phyloP scores from a whole-genome alignment of 371 early-diverging fungal genomes.

The Zychaea mexicana region DNA sequence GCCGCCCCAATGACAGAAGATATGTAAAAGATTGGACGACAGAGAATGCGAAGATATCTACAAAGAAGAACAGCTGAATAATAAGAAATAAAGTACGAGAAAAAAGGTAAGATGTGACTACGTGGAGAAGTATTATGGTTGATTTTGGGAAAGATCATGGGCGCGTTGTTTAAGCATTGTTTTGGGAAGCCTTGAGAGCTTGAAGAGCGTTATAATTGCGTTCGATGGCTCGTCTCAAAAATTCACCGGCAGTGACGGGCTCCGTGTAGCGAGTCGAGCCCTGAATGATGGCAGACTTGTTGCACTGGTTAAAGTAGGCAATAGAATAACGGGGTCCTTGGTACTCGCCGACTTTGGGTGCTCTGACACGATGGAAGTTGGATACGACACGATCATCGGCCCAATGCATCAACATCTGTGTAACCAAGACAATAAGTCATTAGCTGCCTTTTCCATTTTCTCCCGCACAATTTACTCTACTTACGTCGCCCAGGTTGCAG shows the following conservation, averaged over 20 bases:
- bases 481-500: slow-evolving; percentile 33
- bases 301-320: slow-evolving; percentile 39
- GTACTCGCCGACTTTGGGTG: slow-evolving; percentile 33
- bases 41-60: slow-evolving; percentile 11
- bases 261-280: slow-evolving; percentile 32
- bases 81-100: slow-evolving; percentile 5
- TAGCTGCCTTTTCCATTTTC: no score
- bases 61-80: slow-evolving; percentile 24
- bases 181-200: slow-evolving; percentile 21
- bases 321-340: slow-evolving; percentile 40
- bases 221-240: slow-evolving; percentile 32
- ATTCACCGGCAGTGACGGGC: slow-evolving; percentile 37
- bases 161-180: neutral
- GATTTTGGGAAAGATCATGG: neutral
- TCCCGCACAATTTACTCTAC: no score
- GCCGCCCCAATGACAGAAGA: slow-evolving; percentile 16
- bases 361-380: slow-evolving; percentile 37
- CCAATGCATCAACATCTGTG: slow-evolving; percentile 44
- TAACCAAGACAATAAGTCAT: no score
- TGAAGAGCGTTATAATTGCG: slow-evolving; percentile 33
- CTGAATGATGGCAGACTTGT: slow-evolving; percentile 37
- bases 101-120: neutral
- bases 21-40: slow-evolving; percentile 4
- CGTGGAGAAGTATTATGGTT: neutral
- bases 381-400: slow-evolving; percentile 32